A percentile compares a stretch with the other conserved stretches of the same genome.
phyloP scores from a whole-genome alignment of 257 asterid species.

The Fraxinus anomala region DNA sequence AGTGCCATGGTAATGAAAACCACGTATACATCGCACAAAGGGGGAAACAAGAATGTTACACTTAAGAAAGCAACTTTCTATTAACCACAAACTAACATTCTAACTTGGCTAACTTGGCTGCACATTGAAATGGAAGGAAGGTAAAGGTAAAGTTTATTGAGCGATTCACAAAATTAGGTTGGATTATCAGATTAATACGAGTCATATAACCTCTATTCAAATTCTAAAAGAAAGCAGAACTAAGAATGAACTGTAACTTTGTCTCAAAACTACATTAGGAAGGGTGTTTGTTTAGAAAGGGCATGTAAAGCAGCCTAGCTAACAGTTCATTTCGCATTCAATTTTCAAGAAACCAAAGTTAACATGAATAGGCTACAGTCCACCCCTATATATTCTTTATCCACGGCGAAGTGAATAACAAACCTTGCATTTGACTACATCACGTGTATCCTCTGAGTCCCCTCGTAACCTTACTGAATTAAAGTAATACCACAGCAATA shows the following conservation, averaged over 20 bases:
- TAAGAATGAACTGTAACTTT: neutral
- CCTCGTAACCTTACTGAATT: neutral
- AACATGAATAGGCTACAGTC: constrained; percentile 3
- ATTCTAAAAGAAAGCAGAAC: constrained; percentile 8
- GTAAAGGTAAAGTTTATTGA: neutral
- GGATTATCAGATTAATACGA: neutral
- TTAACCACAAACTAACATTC: constrained; percentile 6
- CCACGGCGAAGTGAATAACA: neutral
- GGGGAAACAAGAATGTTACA: constrained; percentile 3
- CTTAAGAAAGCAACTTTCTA: neutral
- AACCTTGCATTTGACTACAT: neutral
- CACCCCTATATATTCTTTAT: neutral
- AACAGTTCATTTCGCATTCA: constrained; percentile 3
- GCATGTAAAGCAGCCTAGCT: neutral
- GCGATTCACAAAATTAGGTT: neutral
- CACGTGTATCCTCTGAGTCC: neutral
- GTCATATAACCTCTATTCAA: neutral
- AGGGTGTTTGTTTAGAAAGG: constrained; percentile 3
- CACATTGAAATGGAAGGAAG: neutral
- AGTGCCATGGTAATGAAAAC: neutral
- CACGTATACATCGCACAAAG: neutral
- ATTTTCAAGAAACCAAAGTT: constrained; percentile 1
- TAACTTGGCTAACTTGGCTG: neutral
- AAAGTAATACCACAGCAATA: neutral
- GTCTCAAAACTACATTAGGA: constrained; percentile 8